Evolutionary conservation across 2,329 filamentous ascomycete genomes (phyloP).

Genomic region (Graphiopsis chlorocephala): DNA sequence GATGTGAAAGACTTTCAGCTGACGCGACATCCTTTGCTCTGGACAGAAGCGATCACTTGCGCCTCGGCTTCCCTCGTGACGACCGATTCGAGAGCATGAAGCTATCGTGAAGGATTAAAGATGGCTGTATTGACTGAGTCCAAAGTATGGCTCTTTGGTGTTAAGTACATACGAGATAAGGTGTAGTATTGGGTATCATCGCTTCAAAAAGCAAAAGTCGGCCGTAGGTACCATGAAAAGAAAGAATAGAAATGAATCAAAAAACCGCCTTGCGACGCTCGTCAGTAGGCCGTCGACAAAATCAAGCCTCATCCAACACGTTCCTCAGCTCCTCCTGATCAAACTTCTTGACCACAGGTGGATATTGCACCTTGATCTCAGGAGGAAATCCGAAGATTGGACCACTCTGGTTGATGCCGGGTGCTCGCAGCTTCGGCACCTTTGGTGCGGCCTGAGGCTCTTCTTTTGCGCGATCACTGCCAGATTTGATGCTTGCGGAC

Average conservation of each 20-base stretch:
- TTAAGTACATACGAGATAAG: slow-evolving; percentile 12
- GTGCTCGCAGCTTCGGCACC: slow-evolving; percentile 49
- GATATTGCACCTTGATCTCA: slow-evolving; percentile 51
- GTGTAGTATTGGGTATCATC: slow-evolving; percentile 14
- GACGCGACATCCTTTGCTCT: background rate
- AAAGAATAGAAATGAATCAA: background rate
- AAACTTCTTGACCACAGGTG: slow-evolving; percentile 55
- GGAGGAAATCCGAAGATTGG: slow-evolving; percentile 68
- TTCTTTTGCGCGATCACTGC: slow-evolving; percentile 18
- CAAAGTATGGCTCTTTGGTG: background rate
- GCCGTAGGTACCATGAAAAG: slow-evolving; percentile 11
- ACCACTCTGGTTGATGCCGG: slow-evolving; percentile 77
- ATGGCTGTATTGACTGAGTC: background rate
- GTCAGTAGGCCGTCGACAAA: background rate
- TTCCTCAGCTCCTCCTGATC: slow-evolving; percentile 58
- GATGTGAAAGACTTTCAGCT: background rate
- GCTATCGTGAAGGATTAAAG: background rate
- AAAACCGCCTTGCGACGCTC: background rate
- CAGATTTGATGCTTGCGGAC: slow-evolving; percentile 16
- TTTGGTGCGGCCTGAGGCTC: slow-evolving; percentile 36
- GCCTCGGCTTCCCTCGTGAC: background rate
- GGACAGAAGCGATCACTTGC: background rate
- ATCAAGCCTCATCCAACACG: slow-evolving; percentile 22
- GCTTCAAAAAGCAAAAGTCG: slow-evolving; percentile 12
- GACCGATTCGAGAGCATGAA: slow-evolving; percentile 3